A percentile compares a stretch with the other conserved stretches of the same genome.
Conservation (phyloP, 164 flowering plant genomes). For the Liquidambar formosana region DNA sequence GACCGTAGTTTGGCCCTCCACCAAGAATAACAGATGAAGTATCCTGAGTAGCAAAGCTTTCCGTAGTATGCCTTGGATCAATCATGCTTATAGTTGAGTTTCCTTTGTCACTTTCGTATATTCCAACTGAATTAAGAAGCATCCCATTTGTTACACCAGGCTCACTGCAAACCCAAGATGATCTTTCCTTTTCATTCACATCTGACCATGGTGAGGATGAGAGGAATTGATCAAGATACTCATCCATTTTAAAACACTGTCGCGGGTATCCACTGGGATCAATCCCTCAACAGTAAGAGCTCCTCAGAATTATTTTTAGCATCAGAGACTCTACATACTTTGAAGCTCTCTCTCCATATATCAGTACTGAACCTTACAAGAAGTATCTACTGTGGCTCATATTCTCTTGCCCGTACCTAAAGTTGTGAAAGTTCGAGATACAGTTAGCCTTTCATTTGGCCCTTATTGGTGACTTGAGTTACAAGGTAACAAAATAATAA, state of each 20-base stretch:
- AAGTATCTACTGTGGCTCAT: too few relatives aligned
- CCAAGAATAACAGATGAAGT: conserved; percentile 13
- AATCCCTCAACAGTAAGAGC: too few relatives aligned
- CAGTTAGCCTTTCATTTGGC: too few relatives aligned
- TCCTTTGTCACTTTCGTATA: conserved; percentile 8
- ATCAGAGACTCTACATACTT: too few relatives aligned
- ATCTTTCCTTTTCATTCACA: conserved; percentile 13
- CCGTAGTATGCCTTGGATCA: conserved; percentile 5
- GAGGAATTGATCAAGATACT: conserved; percentile 17
- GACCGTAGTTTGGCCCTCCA: conserved; percentile 5
- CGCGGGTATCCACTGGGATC: too few relatives aligned
- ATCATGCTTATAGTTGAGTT: conserved; percentile 5
- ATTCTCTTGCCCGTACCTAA: too few relatives aligned
- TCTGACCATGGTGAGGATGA: conserved; percentile 21
- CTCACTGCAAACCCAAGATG: conserved; percentile 14
- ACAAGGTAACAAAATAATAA: too few relatives aligned
- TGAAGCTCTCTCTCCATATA: too few relatives aligned
- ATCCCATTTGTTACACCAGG: conserved; percentile 3
- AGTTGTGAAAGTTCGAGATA: too few relatives aligned
- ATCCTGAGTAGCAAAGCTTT: conserved; percentile 12
- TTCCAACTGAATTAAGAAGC: conserved; percentile 8
- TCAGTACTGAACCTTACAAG: too few relatives aligned
- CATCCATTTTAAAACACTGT: conserved; percentile 16
- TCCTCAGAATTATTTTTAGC: too few relatives aligned
- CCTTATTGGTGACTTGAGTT: too few relatives aligned